Percentiles rank a stretch among this genome's conserved stretches.
phyloP scores from a whole-genome alignment of 768 basidiomycete genomes.

The Austroboletus eburneus region DNA sequence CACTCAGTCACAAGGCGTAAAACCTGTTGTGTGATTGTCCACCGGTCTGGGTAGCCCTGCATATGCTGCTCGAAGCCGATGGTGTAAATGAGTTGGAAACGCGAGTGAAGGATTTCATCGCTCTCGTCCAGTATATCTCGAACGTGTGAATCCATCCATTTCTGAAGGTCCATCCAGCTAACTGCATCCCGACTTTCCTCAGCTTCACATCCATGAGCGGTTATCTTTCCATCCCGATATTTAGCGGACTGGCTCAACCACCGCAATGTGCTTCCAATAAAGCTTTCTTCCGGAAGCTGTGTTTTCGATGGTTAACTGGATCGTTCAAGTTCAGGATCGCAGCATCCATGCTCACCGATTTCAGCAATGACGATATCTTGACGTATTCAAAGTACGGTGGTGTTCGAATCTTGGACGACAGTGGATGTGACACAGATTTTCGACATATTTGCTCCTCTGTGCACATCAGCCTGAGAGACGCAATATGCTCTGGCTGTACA shows the following conservation, averaged over 20 bases:
- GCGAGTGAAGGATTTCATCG: no score
- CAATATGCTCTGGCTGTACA: no score
- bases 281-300: not conserved
- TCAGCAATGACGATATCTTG: no score
- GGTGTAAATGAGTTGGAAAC: no score
- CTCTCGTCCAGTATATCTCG: no score
- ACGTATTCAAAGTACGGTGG: conserved; percentile 38
- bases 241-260: not conserved
- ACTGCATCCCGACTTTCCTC: not conserved
- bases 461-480: no score
- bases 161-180: conserved; percentile 13
- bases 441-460: no score
- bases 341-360: not conserved
- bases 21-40: conserved; percentile 27
- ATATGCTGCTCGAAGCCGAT: no score
- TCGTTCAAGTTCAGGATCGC: not conserved
- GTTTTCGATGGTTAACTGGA: not conserved
- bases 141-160: no score
- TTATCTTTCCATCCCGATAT: no score
- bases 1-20: conserved; percentile 12
- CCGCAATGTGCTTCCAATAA: not conserved
- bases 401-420: no score
- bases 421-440: no score
- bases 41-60: conserved; percentile 28
- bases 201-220: not conserved